Percentiles rank a stretch among this genome's conserved stretches.
Conservation (phyloP, 2,329 filamentous ascomycete genomes). For the Sporothrix phasma region DNA sequence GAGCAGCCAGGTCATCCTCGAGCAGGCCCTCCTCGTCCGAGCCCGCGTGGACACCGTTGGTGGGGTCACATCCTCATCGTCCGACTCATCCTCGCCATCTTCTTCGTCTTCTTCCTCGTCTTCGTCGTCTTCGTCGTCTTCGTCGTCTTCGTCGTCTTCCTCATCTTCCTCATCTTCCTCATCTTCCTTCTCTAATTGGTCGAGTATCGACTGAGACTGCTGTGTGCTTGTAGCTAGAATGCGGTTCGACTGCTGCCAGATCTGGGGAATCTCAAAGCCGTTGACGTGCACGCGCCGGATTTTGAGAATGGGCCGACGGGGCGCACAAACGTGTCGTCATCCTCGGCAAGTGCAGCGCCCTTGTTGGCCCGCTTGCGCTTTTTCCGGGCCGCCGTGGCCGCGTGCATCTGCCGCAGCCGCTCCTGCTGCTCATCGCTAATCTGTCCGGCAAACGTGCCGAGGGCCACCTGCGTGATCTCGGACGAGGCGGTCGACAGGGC, state of each 20-base stretch:
- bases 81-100: constrained; percentile 31
- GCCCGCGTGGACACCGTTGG: too few relatives aligned
- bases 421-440: constrained; percentile 63
- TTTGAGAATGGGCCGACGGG: constrained; percentile 52
- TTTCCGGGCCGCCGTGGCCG: constrained; percentile 44
- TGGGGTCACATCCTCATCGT: constrained; percentile 32
- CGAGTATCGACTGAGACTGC: constrained; percentile 38
- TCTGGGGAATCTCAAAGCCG: constrained; percentile 77
- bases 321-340: constrained; percentile 67
- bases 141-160: constrained; percentile 31
- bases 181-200: constrained; percentile 41
- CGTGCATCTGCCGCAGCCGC: constrained; percentile 41
- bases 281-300: constrained; percentile 75
- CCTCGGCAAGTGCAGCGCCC: background rate
- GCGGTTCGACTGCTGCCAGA: constrained; percentile 87
- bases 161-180: constrained; percentile 33
- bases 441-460: constrained; percentile 67
- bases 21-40: constrained; percentile 28
- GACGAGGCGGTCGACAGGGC: constrained; percentile 60
- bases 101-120: constrained; percentile 27
- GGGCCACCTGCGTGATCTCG: constrained; percentile 64
- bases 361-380: constrained; percentile 57
- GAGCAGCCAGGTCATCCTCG: constrained; percentile 25
- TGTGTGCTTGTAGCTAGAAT: constrained; percentile 55
- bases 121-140: constrained; percentile 23